Evolutionary conservation across 768 basidiomycete genomes (phyloP).

Genomic region (Lyophyllum shimeji): DNA sequence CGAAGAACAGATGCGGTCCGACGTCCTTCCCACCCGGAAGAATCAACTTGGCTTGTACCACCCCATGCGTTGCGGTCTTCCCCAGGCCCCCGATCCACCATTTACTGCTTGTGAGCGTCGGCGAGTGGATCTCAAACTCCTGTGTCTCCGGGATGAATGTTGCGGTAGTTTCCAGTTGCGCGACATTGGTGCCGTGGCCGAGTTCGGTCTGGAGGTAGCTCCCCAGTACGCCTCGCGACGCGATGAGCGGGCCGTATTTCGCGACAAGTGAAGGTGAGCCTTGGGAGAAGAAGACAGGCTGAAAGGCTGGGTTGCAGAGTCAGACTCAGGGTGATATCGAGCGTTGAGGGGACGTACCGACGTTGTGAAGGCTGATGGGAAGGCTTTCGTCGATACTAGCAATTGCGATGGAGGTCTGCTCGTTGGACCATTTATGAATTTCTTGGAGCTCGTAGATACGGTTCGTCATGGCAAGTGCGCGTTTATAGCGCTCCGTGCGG

Average conservation of each 20-base stretch:
- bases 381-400: constrained; percentile 50
- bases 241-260: constrained; percentile 49
- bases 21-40: constrained; percentile 57
- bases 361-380: constrained; percentile 40
- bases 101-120: constrained; percentile 71
- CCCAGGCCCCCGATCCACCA: constrained; percentile 83
- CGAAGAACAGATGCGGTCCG: constrained; percentile 76
- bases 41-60: constrained; percentile 74
- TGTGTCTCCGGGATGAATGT: constrained; percentile 65
- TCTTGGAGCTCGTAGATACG: constrained; percentile 61
- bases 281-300: constrained; percentile 66
- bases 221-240: constrained; percentile 60
- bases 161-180: constrained; percentile 70
- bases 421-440: constrained; percentile 48
- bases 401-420: constrained; percentile 47
- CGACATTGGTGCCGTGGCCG: constrained; percentile 75
- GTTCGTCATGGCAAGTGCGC: constrained; percentile 53
- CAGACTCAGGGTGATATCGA: background rate
- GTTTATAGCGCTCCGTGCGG: constrained; percentile 56
- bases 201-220: constrained; percentile 80
- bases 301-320: constrained; percentile 49
- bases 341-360: constrained; percentile 29
- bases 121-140: constrained; percentile 77
- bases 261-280: constrained; percentile 52
- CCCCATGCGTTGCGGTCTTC: constrained; percentile 72